Evolutionary conservation across 2,329 filamentous ascomycete genomes (phyloP).

Genomic region (Paraphoma sp.): DNA sequence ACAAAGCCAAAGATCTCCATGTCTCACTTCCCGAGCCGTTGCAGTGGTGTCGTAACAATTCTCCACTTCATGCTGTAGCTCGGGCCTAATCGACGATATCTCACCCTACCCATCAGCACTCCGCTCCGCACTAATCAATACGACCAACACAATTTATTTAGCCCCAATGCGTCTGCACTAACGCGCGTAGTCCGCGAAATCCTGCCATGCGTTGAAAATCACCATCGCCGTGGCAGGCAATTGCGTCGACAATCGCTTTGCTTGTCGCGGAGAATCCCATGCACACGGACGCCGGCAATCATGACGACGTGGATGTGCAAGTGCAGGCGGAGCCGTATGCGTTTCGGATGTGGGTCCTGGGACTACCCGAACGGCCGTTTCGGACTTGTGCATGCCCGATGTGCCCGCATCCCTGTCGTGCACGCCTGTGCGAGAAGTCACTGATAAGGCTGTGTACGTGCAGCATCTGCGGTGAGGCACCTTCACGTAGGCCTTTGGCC

Average conservation of each 20-base stretch:
- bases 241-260: neutral
- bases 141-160: neutral
- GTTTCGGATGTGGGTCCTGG: too few species aligned
- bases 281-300: neutral
- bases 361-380: too few species aligned
- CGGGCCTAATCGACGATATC: constrained; percentile 4
- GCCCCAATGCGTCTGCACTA: neutral
- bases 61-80: too few species aligned
- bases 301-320: constrained; percentile 7
- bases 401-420: neutral
- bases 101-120: neutral
- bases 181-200: neutral
- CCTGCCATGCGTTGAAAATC: neutral
- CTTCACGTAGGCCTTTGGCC: too few species aligned
- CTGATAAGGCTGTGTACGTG: neutral
- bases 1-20: neutral
- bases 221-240: neutral
- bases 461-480: neutral
- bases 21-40: neutral
- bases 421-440: neutral
- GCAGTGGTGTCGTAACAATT: too few species aligned
- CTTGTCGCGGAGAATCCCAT: neutral
- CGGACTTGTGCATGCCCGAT: neutral
- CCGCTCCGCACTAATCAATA: neutral
- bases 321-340: neutral